phyloP scores from a whole-genome alignment of 306 rosid species.

The Ormosia semicastrata region DNA sequence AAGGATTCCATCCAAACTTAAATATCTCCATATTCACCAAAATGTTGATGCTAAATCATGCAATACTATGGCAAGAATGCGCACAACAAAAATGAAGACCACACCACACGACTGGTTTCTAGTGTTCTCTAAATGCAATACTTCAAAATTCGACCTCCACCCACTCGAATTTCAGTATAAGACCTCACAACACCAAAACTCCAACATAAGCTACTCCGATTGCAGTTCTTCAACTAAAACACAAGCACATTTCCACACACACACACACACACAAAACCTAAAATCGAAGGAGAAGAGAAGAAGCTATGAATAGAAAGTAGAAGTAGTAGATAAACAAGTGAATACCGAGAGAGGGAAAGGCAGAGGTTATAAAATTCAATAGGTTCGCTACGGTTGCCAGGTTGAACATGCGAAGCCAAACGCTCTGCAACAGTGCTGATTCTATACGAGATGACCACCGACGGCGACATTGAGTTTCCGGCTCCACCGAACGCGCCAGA shows the following conservation, averaged over 20 bases:
- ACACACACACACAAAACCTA: no score
- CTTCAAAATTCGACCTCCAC: not conserved
- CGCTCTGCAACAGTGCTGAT: constrained; percentile 36
- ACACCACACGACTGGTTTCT: not conserved
- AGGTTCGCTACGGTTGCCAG: constrained; percentile 29
- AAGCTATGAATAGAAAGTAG: not conserved
- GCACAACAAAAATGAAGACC: not conserved
- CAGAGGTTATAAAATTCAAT: constrained; percentile 48
- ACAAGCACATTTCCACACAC: not conserved
- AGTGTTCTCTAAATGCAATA: not conserved
- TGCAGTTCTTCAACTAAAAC: not conserved
- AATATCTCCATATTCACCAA: not conserved
- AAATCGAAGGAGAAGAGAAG: not conserved
- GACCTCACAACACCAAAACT: not conserved
- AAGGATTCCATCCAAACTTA: not conserved
- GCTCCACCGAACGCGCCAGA: no score
- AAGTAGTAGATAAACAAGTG: not conserved
- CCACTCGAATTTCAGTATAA: not conserved
- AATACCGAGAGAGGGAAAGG: constrained; percentile 62
- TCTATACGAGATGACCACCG: constrained; percentile 39
- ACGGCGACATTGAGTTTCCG: no score
- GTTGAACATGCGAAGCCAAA: constrained; percentile 30
- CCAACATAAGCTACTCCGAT: not conserved
- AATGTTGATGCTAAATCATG: not conserved
- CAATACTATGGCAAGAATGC: not conserved